A percentile compares a stretch with the other conserved stretches of the same genome.
Conservation (phyloP, 441 rosid species). For the Populus tomentosa region DNA sequence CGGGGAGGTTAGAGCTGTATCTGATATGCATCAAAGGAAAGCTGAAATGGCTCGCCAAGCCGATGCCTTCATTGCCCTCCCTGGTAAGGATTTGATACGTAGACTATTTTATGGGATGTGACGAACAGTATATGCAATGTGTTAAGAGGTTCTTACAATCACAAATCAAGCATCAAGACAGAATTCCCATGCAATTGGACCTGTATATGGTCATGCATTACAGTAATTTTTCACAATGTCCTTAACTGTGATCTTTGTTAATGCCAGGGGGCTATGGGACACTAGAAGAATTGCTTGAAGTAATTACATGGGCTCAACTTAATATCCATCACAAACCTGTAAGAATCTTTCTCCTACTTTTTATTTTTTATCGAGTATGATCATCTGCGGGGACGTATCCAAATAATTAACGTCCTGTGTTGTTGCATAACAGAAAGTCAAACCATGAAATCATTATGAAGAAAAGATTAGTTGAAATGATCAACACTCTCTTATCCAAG, state of each 20-base stretch:
- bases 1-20: constrained; percentile 93
- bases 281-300: constrained; percentile 94
- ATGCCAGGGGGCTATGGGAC: constrained; percentile 94
- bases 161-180: too few species aligned
- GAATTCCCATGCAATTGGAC: not conserved
- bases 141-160: too few species aligned
- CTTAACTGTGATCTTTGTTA: not conserved
- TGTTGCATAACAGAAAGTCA: not conserved
- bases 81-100: constrained; percentile 42
- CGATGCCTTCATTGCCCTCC: constrained; percentile 95
- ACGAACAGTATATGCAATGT: not conserved
- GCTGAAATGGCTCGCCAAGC: constrained; percentile 95
- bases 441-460: not conserved
- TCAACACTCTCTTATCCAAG: not conserved
- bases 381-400: not conserved
- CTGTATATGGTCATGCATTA: not conserved
- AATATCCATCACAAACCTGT: constrained; percentile 96
- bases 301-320: constrained; percentile 94
- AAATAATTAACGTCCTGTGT: not conserved
- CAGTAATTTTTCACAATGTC: not conserved
- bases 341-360: constrained; percentile 21
- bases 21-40: constrained; percentile 97
- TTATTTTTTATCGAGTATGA: not conserved
- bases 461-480: not conserved
- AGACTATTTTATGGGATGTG: not conserved